Conservation (phyloP, 179 eudicot genomes). For the Spinacia oleracea region DNA sequence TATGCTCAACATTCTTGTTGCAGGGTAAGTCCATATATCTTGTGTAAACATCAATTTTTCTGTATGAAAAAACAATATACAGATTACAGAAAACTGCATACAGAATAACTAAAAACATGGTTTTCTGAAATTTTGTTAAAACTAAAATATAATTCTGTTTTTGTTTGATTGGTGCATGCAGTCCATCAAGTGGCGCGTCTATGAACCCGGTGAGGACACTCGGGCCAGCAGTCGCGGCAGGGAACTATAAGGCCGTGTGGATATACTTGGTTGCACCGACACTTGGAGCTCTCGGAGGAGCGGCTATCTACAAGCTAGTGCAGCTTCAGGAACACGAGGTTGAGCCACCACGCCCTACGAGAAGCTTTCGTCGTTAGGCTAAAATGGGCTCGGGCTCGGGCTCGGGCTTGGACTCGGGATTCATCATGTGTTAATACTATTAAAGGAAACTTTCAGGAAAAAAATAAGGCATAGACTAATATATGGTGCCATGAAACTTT, state of each 20-base stretch:
- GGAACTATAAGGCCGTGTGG: conserved; percentile 40
- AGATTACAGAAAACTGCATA: too few relatives aligned
- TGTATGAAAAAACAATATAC: neutral
- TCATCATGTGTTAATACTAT: conserved; percentile 7
- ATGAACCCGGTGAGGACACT: conserved; percentile 45
- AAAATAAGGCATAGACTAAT: conserved; percentile 16
- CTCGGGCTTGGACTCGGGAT: too few relatives aligned
- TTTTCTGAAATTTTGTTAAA: neutral
- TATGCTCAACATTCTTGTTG: conserved; percentile 52
- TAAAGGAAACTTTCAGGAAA: conserved; percentile 9
- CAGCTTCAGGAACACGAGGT: conserved; percentile 42
- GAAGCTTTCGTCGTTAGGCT: conserved; percentile 39
- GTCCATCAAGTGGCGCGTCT: conserved; percentile 44
- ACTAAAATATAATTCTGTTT: neutral
- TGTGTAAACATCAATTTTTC: neutral
- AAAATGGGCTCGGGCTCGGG: neutral
- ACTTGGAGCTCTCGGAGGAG: conserved; percentile 39
- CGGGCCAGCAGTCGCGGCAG: conserved; percentile 45
- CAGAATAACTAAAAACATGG: too few relatives aligned
- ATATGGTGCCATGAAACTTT: conserved; percentile 3
- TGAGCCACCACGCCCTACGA: conserved; percentile 34
- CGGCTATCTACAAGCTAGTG: conserved; percentile 39
- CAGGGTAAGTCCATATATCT: conserved; percentile 56
- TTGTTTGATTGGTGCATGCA: conserved; percentile 19
- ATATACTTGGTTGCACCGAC: conserved; percentile 41